Conservation (phyloP, 768 basidiomycete genomes). For the Favolaschia claudopus region DNA sequence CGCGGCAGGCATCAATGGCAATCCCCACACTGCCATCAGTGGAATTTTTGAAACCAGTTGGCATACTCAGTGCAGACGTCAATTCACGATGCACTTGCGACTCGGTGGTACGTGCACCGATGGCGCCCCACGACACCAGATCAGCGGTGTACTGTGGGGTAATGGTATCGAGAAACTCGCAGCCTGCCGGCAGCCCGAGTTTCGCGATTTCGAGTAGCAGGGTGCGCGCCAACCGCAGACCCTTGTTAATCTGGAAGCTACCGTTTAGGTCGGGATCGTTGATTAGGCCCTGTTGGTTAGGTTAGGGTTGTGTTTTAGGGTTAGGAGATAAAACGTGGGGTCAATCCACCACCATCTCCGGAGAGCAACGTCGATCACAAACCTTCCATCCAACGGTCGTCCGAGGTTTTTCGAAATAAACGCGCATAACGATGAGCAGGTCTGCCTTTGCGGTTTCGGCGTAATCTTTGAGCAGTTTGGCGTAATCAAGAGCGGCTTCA, state of each 20-base stretch:
- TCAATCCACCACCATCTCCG: not conserved
- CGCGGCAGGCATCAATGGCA: constrained; percentile 94
- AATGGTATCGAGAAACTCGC: constrained; percentile 90
- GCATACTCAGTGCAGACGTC: constrained; percentile 88
- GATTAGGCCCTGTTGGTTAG: constrained; percentile 91
- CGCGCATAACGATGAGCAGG: constrained; percentile 94
- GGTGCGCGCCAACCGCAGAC: constrained; percentile 86
- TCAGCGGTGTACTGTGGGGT: constrained; percentile 93
- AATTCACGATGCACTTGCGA: constrained; percentile 94
- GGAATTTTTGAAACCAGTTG: constrained; percentile 98
- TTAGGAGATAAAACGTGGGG: not conserved
- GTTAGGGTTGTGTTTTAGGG: too few species aligned
- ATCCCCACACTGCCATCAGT: constrained; percentile 93
- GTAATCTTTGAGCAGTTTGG: constrained; percentile 78
- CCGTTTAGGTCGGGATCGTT: constrained; percentile 96
- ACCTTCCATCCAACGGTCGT: constrained; percentile 97
- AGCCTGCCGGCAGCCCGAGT: constrained; percentile 92
- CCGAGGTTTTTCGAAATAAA: constrained; percentile 97
- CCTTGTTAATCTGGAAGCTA: constrained; percentile 95
- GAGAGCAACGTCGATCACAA: not conserved
- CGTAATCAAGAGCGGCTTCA: constrained; percentile 88
- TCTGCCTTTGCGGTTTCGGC: constrained; percentile 84
- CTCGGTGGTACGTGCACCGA: constrained; percentile 92
- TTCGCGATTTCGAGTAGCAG: constrained; percentile 90
- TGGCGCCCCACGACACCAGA: constrained; percentile 86